Conservation (phyloP, 768 basidiomycete genomes). For the Postia placenta region DNA sequence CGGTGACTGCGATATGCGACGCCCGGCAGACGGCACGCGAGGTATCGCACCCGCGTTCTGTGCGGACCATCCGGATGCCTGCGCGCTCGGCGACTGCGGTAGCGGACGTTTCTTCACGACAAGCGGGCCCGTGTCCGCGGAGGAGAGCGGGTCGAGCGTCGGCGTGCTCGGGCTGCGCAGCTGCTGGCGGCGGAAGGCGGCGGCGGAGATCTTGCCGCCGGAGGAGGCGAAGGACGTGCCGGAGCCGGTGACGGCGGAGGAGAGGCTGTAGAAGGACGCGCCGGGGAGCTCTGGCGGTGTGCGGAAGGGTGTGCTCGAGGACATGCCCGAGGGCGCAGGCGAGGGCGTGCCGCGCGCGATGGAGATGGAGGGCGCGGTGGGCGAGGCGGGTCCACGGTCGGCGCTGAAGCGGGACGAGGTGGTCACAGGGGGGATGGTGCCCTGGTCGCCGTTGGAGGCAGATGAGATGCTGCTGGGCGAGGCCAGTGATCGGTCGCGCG, state of each 20-base stretch:
- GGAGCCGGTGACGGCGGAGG: neutral
- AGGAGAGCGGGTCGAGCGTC: slow-evolving; percentile 3
- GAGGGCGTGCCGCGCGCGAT: slow-evolving; percentile 12
- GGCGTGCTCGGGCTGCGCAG: slow-evolving; percentile 24
- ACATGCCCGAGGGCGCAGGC: slow-evolving; percentile 13
- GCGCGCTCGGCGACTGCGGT: slow-evolving; percentile 37
- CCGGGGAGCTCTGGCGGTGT: slow-evolving; percentile 36
- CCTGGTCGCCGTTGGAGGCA: neutral
- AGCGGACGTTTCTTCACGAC: slow-evolving; percentile 42
- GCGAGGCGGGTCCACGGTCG: slow-evolving; percentile 6
- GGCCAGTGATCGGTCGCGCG: slow-evolving; percentile 13
- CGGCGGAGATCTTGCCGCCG: slow-evolving; percentile 62
- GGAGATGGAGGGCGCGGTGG: slow-evolving; percentile 20
- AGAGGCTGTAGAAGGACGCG: slow-evolving; percentile 18
- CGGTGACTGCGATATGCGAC: slow-evolving; percentile 7
- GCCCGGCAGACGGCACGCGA: slow-evolving; percentile 11
- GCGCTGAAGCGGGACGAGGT: slow-evolving; percentile 3
- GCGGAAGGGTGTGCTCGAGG: slow-evolving; percentile 28
- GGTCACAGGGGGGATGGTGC: neutral
- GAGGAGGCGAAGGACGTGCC: slow-evolving; percentile 17
- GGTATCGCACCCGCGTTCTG: slow-evolving; percentile 1
- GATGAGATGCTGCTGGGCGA: slow-evolving; percentile 3
- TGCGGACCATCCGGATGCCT: slow-evolving; percentile 1
- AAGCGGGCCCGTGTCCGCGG: slow-evolving; percentile 42
- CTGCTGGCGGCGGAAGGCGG: slow-evolving; percentile 61